Percentiles rank a stretch among this genome's conserved stretches.
These are phyloP conservation scores for Acacia melanoxylon DNA, from an alignment of 306 rosid genomes.

Conservation along the genomic window DNA sequence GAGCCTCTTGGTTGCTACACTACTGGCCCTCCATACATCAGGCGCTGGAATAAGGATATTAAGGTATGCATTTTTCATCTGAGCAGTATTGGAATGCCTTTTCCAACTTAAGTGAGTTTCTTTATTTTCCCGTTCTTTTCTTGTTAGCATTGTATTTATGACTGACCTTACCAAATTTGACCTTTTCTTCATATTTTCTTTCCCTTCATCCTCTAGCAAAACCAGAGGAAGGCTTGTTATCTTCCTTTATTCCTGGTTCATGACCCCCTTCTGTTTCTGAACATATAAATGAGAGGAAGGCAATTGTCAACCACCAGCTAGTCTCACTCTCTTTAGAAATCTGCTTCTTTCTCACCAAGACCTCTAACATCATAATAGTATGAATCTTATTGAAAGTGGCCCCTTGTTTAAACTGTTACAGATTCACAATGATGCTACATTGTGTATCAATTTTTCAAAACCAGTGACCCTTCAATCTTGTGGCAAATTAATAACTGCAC, in stretches of 20 bases:
- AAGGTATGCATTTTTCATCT: constrained; percentile 49
- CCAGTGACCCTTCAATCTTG: neutral
- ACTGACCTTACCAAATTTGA: constrained; percentile 23
- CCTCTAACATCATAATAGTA: neutral
- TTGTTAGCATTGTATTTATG: neutral
- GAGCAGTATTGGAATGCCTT: constrained; percentile 5
- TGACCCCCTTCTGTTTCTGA: neutral
- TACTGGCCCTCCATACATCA: constrained; percentile 84
- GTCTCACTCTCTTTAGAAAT: neutral
- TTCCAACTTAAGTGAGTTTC: neutral
- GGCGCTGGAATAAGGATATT: constrained; percentile 55
- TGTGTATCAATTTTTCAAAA: neutral
- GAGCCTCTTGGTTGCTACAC: constrained; percentile 75
- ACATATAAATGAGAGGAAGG: neutral
- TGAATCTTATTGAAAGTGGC: neutral
- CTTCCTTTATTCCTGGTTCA: neutral
- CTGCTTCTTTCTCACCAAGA: constrained; percentile 4
- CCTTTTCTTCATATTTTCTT: constrained; percentile 16
- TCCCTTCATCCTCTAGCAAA: neutral
- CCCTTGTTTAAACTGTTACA: neutral
- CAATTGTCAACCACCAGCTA: constrained; percentile 1
- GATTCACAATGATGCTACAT: neutral
- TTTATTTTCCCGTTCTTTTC: neutral
- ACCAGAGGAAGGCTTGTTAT: constrained; percentile 6
- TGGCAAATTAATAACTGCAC: neutral